A percentile compares a stretch with the other conserved stretches of the same genome.
Conservation (phyloP, 805 yeast genomes). For the Zygosaccharomyces rouxii region DNA sequence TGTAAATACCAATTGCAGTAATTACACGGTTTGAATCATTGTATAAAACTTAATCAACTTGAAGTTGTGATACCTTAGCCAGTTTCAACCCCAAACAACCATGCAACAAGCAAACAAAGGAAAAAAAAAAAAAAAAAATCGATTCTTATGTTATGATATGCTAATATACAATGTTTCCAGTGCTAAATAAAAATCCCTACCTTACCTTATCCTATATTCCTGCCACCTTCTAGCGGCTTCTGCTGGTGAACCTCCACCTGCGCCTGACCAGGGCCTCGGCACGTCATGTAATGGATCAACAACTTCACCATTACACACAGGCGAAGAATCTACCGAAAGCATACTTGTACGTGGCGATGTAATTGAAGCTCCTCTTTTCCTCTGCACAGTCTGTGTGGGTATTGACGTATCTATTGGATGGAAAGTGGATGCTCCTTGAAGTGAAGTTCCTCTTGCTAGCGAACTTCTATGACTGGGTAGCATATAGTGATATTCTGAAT, state of each 20-base stretch:
- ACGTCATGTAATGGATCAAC: constrained; percentile 13
- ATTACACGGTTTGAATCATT: not conserved
- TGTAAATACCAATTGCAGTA: not conserved
- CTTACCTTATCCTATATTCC: constrained; percentile 10
- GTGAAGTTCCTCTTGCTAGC: constrained; percentile 10
- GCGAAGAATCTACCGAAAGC: constrained; percentile 3
- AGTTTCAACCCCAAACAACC: not conserved
- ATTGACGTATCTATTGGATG: constrained; percentile 9
- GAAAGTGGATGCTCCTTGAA: constrained; percentile 2
- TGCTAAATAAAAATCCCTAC: not conserved
- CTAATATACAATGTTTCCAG: not conserved
- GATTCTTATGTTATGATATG: not conserved
- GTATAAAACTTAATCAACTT: not conserved
- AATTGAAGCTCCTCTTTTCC: constrained; percentile 9
- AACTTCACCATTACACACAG: not conserved
- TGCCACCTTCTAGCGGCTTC: constrained; percentile 11
- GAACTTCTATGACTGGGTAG: constrained; percentile 4
- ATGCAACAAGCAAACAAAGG: not conserved
- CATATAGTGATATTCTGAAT: constrained; percentile 7
- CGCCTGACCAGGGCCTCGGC: constrained; percentile 13
- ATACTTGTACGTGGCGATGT: constrained; percentile 5
- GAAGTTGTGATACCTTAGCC: not conserved
- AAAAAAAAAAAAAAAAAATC: not conserved
- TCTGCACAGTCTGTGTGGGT: constrained; percentile 9
- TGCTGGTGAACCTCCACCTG: constrained; percentile 1